Evolutionary conservation across 140 eudicot genomes (phyloP), one percentile per base, ranked within the genome.

Genomic region (Eryngium alpinum): DNA sequence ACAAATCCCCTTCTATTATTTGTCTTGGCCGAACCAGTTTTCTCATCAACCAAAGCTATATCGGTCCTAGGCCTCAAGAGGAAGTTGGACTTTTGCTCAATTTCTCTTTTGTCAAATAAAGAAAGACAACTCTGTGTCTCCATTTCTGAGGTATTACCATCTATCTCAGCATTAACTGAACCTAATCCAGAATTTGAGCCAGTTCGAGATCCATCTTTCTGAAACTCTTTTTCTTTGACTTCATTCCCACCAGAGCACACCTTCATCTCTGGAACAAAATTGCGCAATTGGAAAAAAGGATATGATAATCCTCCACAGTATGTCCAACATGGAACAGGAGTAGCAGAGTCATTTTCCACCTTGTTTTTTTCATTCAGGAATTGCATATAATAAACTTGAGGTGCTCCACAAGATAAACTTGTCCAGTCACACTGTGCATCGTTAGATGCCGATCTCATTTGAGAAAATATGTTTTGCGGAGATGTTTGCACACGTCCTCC

Each of bases 1-100:
- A 91, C 88, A 83, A 93, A 93, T 27, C 98, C 98, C 83, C 82
- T 90, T 29, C 31, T 43, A 11, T 78, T 29, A 21, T 79, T 82
- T 12, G 25, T 88, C 79, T 69, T 82, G 13, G 25, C 86, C 70
- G 80, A 84, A 21, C 67, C 79, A 81, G 65, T 76, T 22, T 7
- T 51, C 38, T 51, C n/a, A 18, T 51, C 66, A 1, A 2, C 9
- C 44, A 51, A 75, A 49, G 33, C 60, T 74, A 49, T 14, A 0
- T 75, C 79, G 25, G 33, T 38, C 65, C 63, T 75, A 25, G 65
- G 44, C 29, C 50, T 75, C n/a, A 75, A 51, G n/a, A 28, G 13
- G 65, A 12, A 75, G 13, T 63, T 51, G 24, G 17, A 46, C 65
- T 51, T 51, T 27, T 12, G 91, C 83, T 80, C 83, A 14, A 21